Percentiles rank a stretch among this genome's conserved stretches.
These are phyloP conservation scores for Aspergillus nidulans DNA, from an alignment of 495 filamentous ascomycete species.

Conservation along the genomic window DNA sequence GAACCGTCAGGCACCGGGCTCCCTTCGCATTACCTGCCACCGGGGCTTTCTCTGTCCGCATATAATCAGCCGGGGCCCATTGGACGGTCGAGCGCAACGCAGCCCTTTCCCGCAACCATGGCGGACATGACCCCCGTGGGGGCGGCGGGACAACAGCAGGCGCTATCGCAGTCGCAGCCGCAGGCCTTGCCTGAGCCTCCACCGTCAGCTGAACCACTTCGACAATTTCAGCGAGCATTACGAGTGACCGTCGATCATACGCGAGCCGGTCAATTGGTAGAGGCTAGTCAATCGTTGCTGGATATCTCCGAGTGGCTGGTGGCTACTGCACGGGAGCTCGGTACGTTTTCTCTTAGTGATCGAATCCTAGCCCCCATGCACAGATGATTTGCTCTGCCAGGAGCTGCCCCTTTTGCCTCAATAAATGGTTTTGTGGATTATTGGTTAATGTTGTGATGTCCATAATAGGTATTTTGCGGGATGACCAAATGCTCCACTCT, in stretches of 20 bases:
- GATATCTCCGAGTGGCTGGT: slow-evolving; percentile 83
- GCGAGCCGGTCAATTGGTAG: slow-evolving; percentile 64
- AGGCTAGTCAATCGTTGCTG: slow-evolving; percentile 69
- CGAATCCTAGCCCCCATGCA: neutral
- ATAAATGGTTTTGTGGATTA: neutral
- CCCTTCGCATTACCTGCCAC: slow-evolving; percentile 49
- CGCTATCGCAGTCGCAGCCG: slow-evolving; percentile 39
- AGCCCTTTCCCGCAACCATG: slow-evolving; percentile 52
- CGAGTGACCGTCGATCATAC: slow-evolving; percentile 72
- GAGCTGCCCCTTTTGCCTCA: neutral
- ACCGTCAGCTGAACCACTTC: slow-evolving; percentile 61
- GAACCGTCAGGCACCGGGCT: slow-evolving; percentile 63
- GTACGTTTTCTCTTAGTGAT: slow-evolving; percentile 51
- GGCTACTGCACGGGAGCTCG: slow-evolving; percentile 73
- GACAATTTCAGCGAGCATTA: slow-evolving; percentile 67
- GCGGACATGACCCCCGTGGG: slow-evolving; percentile 46
- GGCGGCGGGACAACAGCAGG: slow-evolving; percentile 28
- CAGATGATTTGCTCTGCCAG: neutral
- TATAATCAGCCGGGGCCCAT: slow-evolving; percentile 54
- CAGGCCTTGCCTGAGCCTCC: slow-evolving; percentile 29
- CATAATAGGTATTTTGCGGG: slow-evolving; percentile 60
- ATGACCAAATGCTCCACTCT: slow-evolving; percentile 66
- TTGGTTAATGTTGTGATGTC: slow-evolving; percentile 25
- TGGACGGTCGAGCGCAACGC: slow-evolving; percentile 44
- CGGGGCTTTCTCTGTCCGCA: slow-evolving; percentile 48